Evolutionary conservation across 495 filamentous ascomycete species (phyloP).

Genomic region (Aspergillus indologenus): DNA sequence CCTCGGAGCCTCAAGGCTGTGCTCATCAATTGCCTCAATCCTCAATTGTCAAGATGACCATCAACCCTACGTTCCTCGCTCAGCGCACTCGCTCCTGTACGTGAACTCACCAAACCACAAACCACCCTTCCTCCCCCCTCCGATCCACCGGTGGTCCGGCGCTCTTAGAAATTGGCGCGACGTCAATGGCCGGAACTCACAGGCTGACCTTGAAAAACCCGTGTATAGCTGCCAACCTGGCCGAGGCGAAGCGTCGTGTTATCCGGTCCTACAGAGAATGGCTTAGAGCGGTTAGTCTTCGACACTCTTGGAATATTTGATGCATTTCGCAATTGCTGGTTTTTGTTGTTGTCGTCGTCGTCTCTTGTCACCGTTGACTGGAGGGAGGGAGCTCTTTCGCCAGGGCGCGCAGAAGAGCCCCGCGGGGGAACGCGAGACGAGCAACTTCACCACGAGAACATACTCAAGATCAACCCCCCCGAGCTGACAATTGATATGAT

Average conservation of each 20-base stretch:
- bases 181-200: constrained; percentile 26
- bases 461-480: too few relatives aligned
- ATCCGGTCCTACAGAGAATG: constrained; percentile 86
- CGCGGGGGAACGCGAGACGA: too few relatives aligned
- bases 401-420: too few relatives aligned
- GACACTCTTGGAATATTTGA: constrained; percentile 12
- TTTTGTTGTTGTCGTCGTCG: neutral
- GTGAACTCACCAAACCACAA: constrained; percentile 28
- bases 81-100: constrained; percentile 85
- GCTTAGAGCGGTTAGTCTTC: constrained; percentile 78
- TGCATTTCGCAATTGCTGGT: neutral
- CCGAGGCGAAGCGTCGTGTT: constrained; percentile 78
- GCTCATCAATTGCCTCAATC: constrained; percentile 22
- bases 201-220: constrained; percentile 24
- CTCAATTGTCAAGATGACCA: constrained; percentile 55
- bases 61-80: constrained; percentile 91
- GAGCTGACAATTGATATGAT: too few relatives aligned
- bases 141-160: constrained; percentile 8
- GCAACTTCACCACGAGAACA: too few relatives aligned
- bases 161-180: constrained; percentile 27
- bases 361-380: too few relatives aligned
- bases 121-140: constrained; percentile 10
- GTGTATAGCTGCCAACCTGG: constrained; percentile 73
- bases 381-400: too few relatives aligned
- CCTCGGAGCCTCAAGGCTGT: constrained; percentile 19